Evolutionary conservation across 2,329 filamentous ascomycete genomes (phyloP), one percentile per base, ranked within the genome.

Genomic region (Domatiomyces globalis): DNA sequence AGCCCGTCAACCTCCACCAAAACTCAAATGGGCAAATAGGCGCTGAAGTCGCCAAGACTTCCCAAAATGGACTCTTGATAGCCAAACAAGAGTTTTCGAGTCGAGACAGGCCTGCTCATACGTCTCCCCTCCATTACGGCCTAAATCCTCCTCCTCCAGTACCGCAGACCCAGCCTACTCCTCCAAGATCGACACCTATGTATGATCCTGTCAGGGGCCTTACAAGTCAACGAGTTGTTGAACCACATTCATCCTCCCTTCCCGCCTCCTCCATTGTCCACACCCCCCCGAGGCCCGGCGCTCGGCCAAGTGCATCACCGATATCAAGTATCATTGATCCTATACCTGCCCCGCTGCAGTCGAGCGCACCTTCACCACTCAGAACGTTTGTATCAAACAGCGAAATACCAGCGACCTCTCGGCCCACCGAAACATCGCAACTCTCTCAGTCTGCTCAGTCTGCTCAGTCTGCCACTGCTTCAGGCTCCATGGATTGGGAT

Each of bases 261-360:
- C 80, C 83, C 84, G 81, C 63, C 79, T 81, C 42, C 88, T 86
- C 7, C 18, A 64, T 70, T n/a, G 68, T 71, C 51, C 69, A 68
- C n/a, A 70, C 71, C 6, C 73, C 71, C 12, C 66, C 64, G 68
- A 77, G 67, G 63, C 73, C 56, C 70, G 60, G 62, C 18, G 69
- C 84, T 67, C 80, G 84, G 50, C 84, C 86, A n/a, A 90, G 85
- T 64, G 85, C 85, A 42, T 95, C 90, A 4, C 89, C 90, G 1
- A 95, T 95, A 59, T 84, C 87, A 5, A 94, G 87, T 67, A 76
- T 95, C 52, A 86, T 95, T 48, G 87, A 95, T 59, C 84, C 83
- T 33, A 15, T 39, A 39, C 77, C 56, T 25, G 48, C 20, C 50
- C 58, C 47, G 55, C 52, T 27, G 18, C 19, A 27, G 45, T 8